Evolutionary conservation across 805 yeast species (phyloP).

Genomic region (Candida railenensis): DNA sequence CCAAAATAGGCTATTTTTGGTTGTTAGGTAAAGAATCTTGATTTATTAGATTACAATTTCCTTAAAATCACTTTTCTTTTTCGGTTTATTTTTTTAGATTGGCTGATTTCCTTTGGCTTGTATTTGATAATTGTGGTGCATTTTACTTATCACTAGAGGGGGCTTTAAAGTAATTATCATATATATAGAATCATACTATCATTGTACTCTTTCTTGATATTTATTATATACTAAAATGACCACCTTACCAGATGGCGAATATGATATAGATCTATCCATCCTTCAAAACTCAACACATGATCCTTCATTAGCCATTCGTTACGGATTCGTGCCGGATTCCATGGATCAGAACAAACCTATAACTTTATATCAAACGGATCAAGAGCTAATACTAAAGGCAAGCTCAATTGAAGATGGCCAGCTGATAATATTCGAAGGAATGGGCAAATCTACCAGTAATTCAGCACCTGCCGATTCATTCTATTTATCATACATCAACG

Average conservation of each 20-base stretch:
- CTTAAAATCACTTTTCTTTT: too few relatives aligned
- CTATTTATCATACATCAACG: constrained; percentile 8
- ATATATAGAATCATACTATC: too few relatives aligned
- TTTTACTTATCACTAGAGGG: too few relatives aligned
- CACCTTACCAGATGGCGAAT: constrained; percentile 42
- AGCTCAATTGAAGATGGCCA: constrained; percentile 18
- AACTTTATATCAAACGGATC: constrained; percentile 32
- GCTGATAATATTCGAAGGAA: constrained; percentile 39
- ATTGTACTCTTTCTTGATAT: too few relatives aligned
- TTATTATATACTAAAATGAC: too few relatives aligned
- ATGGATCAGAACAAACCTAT: constrained; percentile 36
- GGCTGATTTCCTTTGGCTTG: background rate
- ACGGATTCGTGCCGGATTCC: constrained; percentile 41
- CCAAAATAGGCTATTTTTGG: background rate
- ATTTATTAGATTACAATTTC: background rate
- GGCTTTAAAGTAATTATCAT: too few relatives aligned
- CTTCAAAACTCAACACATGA: constrained; percentile 11
- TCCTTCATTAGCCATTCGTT: constrained; percentile 28
- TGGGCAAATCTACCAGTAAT: constrained; percentile 16
- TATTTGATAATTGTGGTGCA: too few relatives aligned
- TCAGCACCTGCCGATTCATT: constrained; percentile 12
- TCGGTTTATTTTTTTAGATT: background rate
- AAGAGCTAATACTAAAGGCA: constrained; percentile 33
- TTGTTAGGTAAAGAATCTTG: background rate
- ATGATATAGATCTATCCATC: constrained; percentile 38